Conservation (phyloP, 1,284 basidiomycete genomes). For the Singerocomus inundabilis region DNA sequence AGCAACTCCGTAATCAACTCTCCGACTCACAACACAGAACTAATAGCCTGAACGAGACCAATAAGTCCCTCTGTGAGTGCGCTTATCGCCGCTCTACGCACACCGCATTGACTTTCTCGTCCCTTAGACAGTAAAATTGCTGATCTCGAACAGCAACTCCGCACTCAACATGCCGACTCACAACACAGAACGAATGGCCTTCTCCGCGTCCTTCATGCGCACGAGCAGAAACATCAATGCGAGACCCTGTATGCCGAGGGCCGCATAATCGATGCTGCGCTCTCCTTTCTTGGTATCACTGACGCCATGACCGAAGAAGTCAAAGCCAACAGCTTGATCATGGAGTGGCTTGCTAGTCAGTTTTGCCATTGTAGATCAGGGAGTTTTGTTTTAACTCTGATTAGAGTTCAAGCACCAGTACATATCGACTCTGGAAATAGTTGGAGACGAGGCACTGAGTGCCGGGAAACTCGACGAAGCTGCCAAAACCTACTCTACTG, state of each 20-base stretch:
- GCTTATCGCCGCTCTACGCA: background rate
- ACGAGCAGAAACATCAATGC: background rate
- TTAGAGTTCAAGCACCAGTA: background rate
- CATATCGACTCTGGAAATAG: background rate
- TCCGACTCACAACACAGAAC: no score
- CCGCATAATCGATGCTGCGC: background rate
- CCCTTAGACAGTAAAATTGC: background rate
- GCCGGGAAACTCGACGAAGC: background rate
- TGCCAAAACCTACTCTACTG: background rate
- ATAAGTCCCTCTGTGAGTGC: background rate
- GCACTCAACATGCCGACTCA: background rate
- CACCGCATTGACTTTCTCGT: background rate
- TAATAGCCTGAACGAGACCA: no score
- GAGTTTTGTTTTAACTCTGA: background rate
- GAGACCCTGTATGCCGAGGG: background rate
- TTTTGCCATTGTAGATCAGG: background rate
- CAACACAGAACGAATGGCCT: background rate
- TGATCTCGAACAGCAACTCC: background rate
- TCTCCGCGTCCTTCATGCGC: background rate
- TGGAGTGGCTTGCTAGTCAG: slow-evolving; percentile 1
- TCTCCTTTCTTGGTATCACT: background rate
- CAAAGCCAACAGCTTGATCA: background rate
- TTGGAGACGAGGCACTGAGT: background rate
- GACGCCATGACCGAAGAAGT: background rate
- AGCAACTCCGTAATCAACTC: background rate